A percentile compares a stretch with the other conserved stretches of the same genome.
phyloP scores from a whole-genome alignment of 2,329 filamentous ascomycete species.

The Neonectria punicea region DNA sequence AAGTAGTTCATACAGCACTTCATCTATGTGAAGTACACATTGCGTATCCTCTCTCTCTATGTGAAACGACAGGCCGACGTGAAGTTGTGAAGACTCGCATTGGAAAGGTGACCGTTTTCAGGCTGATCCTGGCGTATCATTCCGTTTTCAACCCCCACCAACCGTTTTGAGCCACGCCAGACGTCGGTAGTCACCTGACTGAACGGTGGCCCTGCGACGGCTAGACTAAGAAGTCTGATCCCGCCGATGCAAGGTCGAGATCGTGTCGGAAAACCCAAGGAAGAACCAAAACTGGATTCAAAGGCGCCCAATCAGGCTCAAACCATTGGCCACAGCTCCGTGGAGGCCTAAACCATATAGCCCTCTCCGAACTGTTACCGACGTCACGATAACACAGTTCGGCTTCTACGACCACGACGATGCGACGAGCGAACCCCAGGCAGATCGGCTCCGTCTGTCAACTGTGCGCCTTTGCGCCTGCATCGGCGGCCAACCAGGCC shows the following conservation, averaged over 20 bases:
- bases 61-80: not conserved
- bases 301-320: constrained; percentile 13
- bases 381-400: not conserved
- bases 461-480: constrained; percentile 52
- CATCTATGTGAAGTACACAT: not conserved
- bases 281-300: not conserved
- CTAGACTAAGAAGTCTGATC: constrained; percentile 10
- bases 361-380: not conserved
- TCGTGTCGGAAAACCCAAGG: constrained; percentile 2
- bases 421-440: constrained; percentile 51
- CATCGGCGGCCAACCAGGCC: constrained; percentile 37
- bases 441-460: constrained; percentile 55
- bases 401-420: constrained; percentile 35
- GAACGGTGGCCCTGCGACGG: constrained; percentile 5
- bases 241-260: not conserved
- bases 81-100: not conserved
- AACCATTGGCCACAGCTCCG: constrained; percentile 8
- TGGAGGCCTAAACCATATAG: constrained; percentile 5
- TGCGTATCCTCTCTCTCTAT: not conserved
- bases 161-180: not conserved
- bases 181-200: constrained; percentile 18
- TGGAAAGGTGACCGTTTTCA: not conserved
- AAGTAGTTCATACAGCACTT: no score
- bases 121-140: not conserved
- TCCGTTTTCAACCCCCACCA: not conserved